Percentiles rank a stretch among this genome's conserved stretches.
These are phyloP conservation scores for Podaxis pistillaris DNA, from an alignment of 768 basidiomycete species.

Conservation along the genomic window DNA sequence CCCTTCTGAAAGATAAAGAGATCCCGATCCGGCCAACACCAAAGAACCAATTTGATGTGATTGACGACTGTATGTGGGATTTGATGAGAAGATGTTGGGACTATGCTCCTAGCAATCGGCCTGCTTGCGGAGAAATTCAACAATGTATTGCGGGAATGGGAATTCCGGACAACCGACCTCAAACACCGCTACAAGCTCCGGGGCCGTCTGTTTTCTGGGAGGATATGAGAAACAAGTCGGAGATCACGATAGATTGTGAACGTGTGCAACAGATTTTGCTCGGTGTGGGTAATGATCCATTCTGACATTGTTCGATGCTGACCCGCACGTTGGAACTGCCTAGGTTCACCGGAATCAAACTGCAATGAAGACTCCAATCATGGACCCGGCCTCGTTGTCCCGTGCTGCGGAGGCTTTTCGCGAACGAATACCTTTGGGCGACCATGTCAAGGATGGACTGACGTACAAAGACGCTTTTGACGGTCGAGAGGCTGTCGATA, in stretches of 20 bases:
- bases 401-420: slow-evolving; percentile 93
- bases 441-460: slow-evolving; percentile 91
- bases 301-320: too few species aligned
- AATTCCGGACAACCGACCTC: not conserved
- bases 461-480: slow-evolving; percentile 97
- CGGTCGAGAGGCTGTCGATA: slow-evolving; percentile 95
- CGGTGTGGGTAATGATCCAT: too few species aligned
- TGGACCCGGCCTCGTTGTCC: slow-evolving; percentile 96
- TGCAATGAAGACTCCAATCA: slow-evolving; percentile 61
- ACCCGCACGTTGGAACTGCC: too few species aligned
- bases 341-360: too few species aligned
- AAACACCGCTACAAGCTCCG: not conserved
- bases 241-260: not conserved
- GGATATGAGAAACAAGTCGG: not conserved
- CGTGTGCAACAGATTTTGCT: not conserved
- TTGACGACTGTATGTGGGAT: not conserved
- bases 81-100: not conserved
- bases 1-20: not conserved
- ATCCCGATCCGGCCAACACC: not conserved
- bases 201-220: not conserved
- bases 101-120: not conserved
- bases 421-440: slow-evolving; percentile 70
- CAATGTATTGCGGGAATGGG: not conserved
- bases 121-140: not conserved
- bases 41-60: not conserved